Evolutionary conservation across 495 filamentous ascomycete species (phyloP).

Genomic region (Echria macrotheca): DNA sequence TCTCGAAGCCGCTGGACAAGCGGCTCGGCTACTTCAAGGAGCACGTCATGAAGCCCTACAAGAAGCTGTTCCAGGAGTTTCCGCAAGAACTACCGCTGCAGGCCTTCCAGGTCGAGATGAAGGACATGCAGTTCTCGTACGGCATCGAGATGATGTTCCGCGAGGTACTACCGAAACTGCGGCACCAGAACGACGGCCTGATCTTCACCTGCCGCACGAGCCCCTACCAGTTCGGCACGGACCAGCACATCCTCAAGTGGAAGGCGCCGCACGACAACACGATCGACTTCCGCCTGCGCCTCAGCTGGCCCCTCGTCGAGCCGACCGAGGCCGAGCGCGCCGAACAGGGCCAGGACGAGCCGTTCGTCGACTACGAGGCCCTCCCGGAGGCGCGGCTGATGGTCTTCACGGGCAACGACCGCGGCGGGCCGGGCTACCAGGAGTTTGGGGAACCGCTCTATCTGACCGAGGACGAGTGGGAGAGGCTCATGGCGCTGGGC

Average conservation of each 20-base stretch:
- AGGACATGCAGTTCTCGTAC: conserved; percentile 82
- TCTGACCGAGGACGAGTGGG: conserved; percentile 76
- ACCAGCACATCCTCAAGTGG: conserved; percentile 93
- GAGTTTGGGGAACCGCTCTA: conserved; percentile 57
- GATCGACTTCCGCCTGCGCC: conserved; percentile 76
- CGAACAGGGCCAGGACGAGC: conserved; percentile 51
- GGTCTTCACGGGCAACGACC: conserved; percentile 42
- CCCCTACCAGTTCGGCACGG: conserved; percentile 83
- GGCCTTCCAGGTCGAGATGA: conserved; percentile 76
- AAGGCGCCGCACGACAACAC: conserved; percentile 91
- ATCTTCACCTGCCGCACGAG: conserved; percentile 90
- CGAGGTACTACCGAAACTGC: conserved; percentile 71
- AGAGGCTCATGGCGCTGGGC: conserved; percentile 61
- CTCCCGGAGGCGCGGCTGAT: conserved; percentile 46
- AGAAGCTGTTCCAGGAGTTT: conserved; percentile 59
- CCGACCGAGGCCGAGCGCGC: conserved; percentile 62
- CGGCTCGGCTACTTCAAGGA: conserved; percentile 80
- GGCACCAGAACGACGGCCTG: conserved; percentile 90
- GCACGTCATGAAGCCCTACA: conserved; percentile 73
- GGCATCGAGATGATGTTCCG: conserved; percentile 87
- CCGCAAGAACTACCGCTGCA: conserved; percentile 65
- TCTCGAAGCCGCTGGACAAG: conserved; percentile 71
- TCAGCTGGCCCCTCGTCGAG: conserved; percentile 69
- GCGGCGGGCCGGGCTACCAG: conserved; percentile 49
- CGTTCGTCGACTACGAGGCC: conserved; percentile 52